Conservation (phyloP, 2,329 filamentous ascomycete species). For the Neofusicoccum ribis region DNA sequence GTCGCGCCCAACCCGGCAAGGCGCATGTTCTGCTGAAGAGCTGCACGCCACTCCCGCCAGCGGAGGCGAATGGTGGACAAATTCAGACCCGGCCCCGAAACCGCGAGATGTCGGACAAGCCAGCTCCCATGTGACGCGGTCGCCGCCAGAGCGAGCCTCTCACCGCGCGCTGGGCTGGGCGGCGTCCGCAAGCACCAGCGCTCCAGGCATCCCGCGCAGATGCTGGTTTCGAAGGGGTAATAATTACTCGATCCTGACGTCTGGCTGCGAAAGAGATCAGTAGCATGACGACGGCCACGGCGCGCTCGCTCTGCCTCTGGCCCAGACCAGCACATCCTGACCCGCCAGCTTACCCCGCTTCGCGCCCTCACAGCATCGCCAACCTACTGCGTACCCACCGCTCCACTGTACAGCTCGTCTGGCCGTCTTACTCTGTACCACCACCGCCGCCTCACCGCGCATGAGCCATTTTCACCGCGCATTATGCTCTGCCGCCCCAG, state of each 20-base stretch:
- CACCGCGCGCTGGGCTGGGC: neutral
- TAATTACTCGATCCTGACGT: slow-evolving; percentile 8
- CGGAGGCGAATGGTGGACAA: neutral
- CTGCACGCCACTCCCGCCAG: neutral
- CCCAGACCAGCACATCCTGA: neutral
- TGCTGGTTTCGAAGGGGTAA: slow-evolving; percentile 6
- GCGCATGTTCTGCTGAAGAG: neutral
- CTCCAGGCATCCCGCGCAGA: neutral
- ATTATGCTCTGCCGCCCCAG: neutral
- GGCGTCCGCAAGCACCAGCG: neutral
- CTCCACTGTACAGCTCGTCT: slow-evolving; percentile 1
- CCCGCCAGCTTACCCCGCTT: neutral
- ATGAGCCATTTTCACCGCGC: neutral
- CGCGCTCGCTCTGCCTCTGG: no score
- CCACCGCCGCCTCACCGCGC: neutral
- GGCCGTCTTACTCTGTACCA: neutral
- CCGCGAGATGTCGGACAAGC: neutral
- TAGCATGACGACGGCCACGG: neutral
- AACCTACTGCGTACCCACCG: neutral
- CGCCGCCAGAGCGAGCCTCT: no score
- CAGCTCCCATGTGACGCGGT: no score
- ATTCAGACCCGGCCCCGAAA: neutral
- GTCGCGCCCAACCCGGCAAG: neutral
- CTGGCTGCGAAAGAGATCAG: neutral
- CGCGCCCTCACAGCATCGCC: neutral